Conservation (phyloP, 768 basidiomycete species). For the Termitomyces sp. region DNA sequence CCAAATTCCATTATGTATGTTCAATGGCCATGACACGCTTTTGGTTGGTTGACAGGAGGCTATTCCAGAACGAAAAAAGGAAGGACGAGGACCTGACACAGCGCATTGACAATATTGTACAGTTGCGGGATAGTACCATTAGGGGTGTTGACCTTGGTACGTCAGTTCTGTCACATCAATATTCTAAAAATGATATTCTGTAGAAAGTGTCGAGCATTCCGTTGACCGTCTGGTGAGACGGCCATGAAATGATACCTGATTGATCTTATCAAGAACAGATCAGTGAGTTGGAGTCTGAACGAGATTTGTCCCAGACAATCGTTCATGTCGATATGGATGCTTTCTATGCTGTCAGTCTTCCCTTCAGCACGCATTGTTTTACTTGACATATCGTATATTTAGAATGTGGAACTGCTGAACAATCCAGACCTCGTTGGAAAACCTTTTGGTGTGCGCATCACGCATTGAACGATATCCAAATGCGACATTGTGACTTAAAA, state of each 20-base stretch:
- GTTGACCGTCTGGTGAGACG: slow-evolving; percentile 66
- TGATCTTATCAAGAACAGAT: slow-evolving; percentile 34
- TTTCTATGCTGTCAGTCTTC: slow-evolving; percentile 58
- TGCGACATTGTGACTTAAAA: neutral
- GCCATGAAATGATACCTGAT: neutral
- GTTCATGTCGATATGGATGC: slow-evolving; percentile 98
- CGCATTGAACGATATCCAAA: slow-evolving; percentile 6
- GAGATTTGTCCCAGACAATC: slow-evolving; percentile 80
- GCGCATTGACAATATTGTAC: slow-evolving; percentile 66
- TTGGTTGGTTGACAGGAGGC: neutral
- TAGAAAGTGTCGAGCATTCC: slow-evolving; percentile 55
- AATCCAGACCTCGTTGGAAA: slow-evolving; percentile 62
- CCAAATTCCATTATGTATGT: slow-evolving; percentile 82
- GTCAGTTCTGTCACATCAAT: slow-evolving; percentile 14
- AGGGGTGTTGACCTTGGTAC: slow-evolving; percentile 53
- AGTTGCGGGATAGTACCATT: slow-evolving; percentile 53
- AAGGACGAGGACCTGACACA: slow-evolving; percentile 83
- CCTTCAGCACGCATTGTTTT: neutral
- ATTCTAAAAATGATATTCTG: neutral
- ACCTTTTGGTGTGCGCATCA: slow-evolving; percentile 57
- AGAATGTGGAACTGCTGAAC: slow-evolving; percentile 68
- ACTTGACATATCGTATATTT: neutral
- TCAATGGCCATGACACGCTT: neutral
- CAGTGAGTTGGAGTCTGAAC: slow-evolving; percentile 60
- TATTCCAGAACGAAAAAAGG: slow-evolving; percentile 72